Evolutionary conservation across 2,329 filamentous ascomycete species (phyloP).

Genomic region (Talaromyces sp.): DNA sequence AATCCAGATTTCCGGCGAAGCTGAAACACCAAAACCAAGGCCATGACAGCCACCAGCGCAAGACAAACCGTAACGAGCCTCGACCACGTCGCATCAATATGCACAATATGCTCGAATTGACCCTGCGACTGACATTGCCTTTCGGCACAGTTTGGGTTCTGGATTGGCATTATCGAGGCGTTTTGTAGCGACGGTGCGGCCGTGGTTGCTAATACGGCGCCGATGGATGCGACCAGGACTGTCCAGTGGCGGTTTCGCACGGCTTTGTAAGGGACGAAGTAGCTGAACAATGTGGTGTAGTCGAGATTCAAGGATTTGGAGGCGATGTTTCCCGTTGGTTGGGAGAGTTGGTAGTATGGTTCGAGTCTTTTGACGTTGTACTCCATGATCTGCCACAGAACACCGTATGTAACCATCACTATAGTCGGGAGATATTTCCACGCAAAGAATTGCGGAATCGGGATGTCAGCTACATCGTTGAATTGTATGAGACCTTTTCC

Average conservation of each 20-base stretch:
- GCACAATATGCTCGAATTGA: slow-evolving; percentile 36
- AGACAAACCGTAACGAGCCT: slow-evolving; percentile 39
- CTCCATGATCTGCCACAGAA: slow-evolving; percentile 47
- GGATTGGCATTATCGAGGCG: slow-evolving; percentile 39
- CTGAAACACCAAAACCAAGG: slow-evolving; percentile 39
- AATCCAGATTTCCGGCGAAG: slow-evolving; percentile 46
- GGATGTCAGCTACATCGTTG: slow-evolving; percentile 24
- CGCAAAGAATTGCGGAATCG: slow-evolving; percentile 27
- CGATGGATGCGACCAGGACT: slow-evolving; percentile 43
- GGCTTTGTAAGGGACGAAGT: slow-evolving; percentile 44
- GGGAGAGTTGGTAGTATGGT: slow-evolving; percentile 43
- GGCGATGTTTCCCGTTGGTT: slow-evolving; percentile 28
- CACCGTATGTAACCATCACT: slow-evolving; percentile 45
- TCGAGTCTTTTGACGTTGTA: slow-evolving; percentile 49
- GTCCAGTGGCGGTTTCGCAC: slow-evolving; percentile 44
- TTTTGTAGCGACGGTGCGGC: slow-evolving; percentile 45
- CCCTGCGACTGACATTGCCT: slow-evolving; percentile 22
- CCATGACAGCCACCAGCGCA: slow-evolving; percentile 38
- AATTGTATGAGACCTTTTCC: slow-evolving; percentile 32
- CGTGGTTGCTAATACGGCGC: slow-evolving; percentile 42
- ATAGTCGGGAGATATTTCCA: slow-evolving; percentile 43
- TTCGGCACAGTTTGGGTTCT: slow-evolving; percentile 25
- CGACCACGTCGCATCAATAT: slow-evolving; percentile 43
- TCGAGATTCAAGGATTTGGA: slow-evolving; percentile 44
- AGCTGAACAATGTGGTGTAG: slow-evolving; percentile 45